Evolutionary conservation across 805 yeast genomes (phyloP).

Genomic region (Metschnikowia peoriensis): DNA sequence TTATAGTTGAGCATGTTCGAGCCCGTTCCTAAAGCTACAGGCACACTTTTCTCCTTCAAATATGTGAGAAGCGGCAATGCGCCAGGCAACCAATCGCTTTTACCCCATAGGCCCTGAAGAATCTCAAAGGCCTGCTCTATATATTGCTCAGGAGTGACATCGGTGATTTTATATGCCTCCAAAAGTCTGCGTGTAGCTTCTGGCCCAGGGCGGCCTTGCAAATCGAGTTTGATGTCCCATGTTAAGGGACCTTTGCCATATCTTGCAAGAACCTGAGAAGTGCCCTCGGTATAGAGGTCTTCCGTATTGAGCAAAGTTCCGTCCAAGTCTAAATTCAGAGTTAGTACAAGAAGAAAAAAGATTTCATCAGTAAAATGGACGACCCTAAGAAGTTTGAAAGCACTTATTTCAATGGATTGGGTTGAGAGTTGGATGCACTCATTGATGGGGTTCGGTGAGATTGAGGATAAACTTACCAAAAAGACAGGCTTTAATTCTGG

Average conservation of each 20-base stretch:
- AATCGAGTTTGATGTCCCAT: constrained; percentile 84
- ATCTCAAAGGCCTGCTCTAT: constrained; percentile 48
- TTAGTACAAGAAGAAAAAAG: constrained; percentile 11
- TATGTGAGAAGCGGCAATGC: constrained; percentile 65
- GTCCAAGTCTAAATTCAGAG: constrained; percentile 69
- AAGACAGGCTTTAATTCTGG: constrained; percentile 59
- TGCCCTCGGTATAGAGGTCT: constrained; percentile 80
- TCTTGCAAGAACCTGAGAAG: constrained; percentile 61
- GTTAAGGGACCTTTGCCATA: constrained; percentile 78
- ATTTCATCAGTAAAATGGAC: too few relatives aligned
- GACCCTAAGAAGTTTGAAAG: background rate
- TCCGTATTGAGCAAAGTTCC: constrained; percentile 92
- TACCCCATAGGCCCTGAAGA: constrained; percentile 64
- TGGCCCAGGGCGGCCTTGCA: constrained; percentile 91
- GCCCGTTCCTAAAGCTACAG: constrained; percentile 90
- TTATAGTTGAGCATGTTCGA: constrained; percentile 60
- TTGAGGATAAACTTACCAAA: constrained; percentile 50
- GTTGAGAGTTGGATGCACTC: too few relatives aligned
- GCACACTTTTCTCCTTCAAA: constrained; percentile 53
- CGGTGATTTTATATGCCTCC: constrained; percentile 49
- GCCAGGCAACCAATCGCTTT: constrained; percentile 74
- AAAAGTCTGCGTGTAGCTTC: constrained; percentile 66
- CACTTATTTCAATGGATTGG: too few relatives aligned
- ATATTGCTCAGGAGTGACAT: constrained; percentile 66
- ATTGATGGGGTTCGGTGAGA: background rate